A percentile compares a stretch with the other conserved stretches of the same genome.
phyloP scores from a whole-genome alignment of 208 protist species.

The Trypanosoma platydactyli region DNA sequence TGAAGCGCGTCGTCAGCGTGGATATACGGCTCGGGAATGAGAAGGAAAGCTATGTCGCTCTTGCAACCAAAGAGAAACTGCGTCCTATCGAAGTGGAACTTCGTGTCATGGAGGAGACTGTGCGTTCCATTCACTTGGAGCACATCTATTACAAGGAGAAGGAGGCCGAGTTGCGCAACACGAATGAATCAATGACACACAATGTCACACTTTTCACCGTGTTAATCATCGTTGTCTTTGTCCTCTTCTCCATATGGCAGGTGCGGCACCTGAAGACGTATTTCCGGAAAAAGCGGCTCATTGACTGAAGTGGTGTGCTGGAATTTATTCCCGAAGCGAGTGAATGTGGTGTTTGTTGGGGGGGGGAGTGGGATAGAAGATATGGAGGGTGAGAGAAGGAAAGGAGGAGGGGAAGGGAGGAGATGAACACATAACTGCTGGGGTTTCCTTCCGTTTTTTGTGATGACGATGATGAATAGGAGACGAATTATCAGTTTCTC shows the following conservation, averaged over 20 bases:
- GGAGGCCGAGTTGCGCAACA: conserved; percentile 86
- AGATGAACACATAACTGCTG: not conserved
- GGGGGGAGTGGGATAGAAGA: not conserved
- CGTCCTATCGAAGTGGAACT: conserved; percentile 91
- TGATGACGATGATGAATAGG: not conserved
- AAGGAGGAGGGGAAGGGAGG: conserved; percentile 14
- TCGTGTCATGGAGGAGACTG: conserved; percentile 84
- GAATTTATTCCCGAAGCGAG: not conserved
- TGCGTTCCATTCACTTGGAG: conserved; percentile 77
- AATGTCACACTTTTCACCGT: conserved; percentile 70
- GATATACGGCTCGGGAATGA: conserved; percentile 49
- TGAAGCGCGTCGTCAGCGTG: conserved; percentile 37
- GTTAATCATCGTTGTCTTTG: conserved; percentile 63
- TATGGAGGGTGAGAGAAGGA: conserved; percentile 9
- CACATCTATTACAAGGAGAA: conserved; percentile 87
- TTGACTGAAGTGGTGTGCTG: conserved; percentile 53
- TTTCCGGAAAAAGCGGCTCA: conserved; percentile 91
- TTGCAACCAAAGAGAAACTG: conserved; percentile 85
- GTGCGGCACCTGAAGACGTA: conserved; percentile 79
- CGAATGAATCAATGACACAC: conserved; percentile 80
- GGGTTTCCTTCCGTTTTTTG: not conserved
- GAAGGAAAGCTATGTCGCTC: conserved; percentile 59
- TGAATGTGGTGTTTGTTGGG: not conserved
- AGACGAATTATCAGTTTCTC: not conserved
- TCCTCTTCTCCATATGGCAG: conserved; percentile 70